Evolutionary conservation across 495 filamentous ascomycete genomes (phyloP).

Genomic region (Tricharina praecox): DNA sequence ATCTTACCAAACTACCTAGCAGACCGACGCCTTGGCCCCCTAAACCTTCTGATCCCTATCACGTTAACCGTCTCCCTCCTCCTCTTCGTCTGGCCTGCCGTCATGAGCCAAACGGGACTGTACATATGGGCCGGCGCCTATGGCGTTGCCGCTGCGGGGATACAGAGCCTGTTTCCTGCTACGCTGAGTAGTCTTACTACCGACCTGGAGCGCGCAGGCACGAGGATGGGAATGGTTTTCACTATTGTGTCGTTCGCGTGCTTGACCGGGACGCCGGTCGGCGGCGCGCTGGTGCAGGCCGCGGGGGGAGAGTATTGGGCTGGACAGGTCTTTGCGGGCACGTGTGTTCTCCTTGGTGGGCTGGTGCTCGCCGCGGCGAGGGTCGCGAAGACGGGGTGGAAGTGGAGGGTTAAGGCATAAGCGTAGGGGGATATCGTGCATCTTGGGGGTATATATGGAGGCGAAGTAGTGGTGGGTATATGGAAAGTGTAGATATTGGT

Average conservation of each 20-base stretch:
- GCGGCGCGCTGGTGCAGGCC: conserved; percentile 41
- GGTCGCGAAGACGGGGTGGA: not conserved
- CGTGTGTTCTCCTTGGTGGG: not conserved
- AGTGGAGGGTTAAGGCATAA: no score
- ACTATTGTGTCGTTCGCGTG: conserved; percentile 55
- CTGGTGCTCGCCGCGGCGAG: not conserved
- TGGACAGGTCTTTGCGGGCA: conserved; percentile 42
- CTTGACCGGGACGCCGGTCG: conserved; percentile 59
- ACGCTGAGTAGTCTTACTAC: conserved; percentile 44
- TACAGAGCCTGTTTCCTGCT: conserved; percentile 51
- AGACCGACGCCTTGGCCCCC: conserved; percentile 44
- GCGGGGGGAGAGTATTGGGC: conserved; percentile 38
- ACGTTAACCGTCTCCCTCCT: conserved; percentile 36
- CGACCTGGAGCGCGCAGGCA: conserved; percentile 50
- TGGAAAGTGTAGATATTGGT: no score
- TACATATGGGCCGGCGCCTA: conserved; percentile 47
- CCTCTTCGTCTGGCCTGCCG: conserved; percentile 46
- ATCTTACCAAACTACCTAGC: conserved; percentile 47
- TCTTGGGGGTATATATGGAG: no score
- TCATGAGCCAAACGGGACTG: conserved; percentile 34
- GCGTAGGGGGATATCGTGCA: no score
- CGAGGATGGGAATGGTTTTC: conserved; percentile 62
- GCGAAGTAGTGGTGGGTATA: no score
- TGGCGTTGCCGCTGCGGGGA: conserved; percentile 44
- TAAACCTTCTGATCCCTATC: conserved; percentile 45